A percentile compares a stretch with the other conserved stretches of the same genome.
Conservation (phyloP, 164 flowering plant species). For the Echeveria elegans region DNA sequence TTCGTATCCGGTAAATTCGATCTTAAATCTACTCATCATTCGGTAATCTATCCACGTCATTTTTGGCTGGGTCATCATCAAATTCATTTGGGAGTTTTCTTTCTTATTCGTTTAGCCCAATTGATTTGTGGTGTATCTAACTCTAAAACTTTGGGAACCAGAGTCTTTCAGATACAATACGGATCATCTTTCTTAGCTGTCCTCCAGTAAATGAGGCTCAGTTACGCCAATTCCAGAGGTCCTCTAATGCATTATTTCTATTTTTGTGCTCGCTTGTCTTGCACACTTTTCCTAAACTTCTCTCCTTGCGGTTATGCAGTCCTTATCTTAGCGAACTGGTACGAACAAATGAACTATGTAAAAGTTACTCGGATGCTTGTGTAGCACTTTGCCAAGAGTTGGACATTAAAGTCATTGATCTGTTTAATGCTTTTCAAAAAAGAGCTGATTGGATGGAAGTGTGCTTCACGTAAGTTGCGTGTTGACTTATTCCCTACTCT, state of each 20-base stretch:
- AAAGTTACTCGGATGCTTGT: conserved; percentile 76
- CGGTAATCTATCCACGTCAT: background rate
- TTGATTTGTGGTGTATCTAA: conserved; percentile 16
- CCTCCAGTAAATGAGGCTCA: conserved; percentile 66
- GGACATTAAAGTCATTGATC: conserved; percentile 60
- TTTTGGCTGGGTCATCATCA: background rate
- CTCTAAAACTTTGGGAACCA: conserved; percentile 18
- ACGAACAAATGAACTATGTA: conserved; percentile 69
- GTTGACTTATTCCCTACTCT: conserved; percentile 1
- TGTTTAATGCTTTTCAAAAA: conserved; percentile 65
- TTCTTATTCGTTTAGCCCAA: background rate
- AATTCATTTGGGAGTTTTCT: background rate
- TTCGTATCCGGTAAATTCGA: background rate
- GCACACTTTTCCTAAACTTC: conserved; percentile 4
- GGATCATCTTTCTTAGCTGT: conserved; percentile 40
- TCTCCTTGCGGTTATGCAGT: conserved; percentile 26
- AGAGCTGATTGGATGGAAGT: conserved; percentile 51
- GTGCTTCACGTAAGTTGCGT: conserved; percentile 70
- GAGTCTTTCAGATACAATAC: conserved; percentile 69
- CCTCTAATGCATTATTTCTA: conserved; percentile 7
- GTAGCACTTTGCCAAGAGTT: conserved; percentile 59
- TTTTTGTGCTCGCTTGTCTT: background rate
- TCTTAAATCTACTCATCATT: background rate
- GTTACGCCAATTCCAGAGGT: conserved; percentile 44
- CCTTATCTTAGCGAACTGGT: conserved; percentile 33